phyloP scores from a whole-genome alignment of 2,329 filamentous ascomycete species.

The Colletotrichum lentis region DNA sequence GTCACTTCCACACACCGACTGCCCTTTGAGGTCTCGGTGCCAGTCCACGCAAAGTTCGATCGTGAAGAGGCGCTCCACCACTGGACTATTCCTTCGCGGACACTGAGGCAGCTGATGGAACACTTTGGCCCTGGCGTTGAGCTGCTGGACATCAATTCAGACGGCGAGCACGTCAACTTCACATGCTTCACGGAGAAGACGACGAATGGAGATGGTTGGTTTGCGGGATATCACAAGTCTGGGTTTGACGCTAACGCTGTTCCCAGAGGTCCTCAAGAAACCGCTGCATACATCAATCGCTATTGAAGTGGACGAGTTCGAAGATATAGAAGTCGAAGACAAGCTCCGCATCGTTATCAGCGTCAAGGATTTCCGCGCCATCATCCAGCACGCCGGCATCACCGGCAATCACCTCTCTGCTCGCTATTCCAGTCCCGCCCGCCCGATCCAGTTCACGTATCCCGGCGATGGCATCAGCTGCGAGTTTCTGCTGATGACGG shows the following conservation, averaged over 20 bases:
- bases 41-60: slow-evolving; percentile 80
- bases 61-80: slow-evolving; percentile 70
- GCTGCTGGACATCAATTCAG: slow-evolving; percentile 79
- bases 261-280: slow-evolving; percentile 76
- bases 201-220: slow-evolving; percentile 64
- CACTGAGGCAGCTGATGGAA: slow-evolving; percentile 78
- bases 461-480: slow-evolving; percentile 72
- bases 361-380: slow-evolving; percentile 83
- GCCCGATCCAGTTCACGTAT: slow-evolving; percentile 78
- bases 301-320: slow-evolving; percentile 79
- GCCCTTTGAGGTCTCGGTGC: slow-evolving; percentile 76
- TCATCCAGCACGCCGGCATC: slow-evolving; percentile 77
- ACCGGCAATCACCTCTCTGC: slow-evolving; percentile 72
- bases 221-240: not conserved
- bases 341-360: slow-evolving; percentile 81
- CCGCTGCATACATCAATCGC: slow-evolving; percentile 82
- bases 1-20: slow-evolving; percentile 80
- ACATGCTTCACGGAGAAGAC: slow-evolving; percentile 85
- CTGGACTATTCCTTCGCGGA: slow-evolving; percentile 77
- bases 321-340: slow-evolving; percentile 76
- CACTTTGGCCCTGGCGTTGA: slow-evolving; percentile 84
- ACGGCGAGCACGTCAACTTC: slow-evolving; percentile 77
- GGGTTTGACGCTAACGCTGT: slow-evolving; percentile 32
- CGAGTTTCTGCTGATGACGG: slow-evolving; percentile 85
- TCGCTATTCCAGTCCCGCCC: slow-evolving; percentile 74